These are phyloP conservation scores for Cephalotrichum gorgonifer DNA, from an alignment of 2,329 filamentous ascomycete species.

Conservation along the genomic window DNA sequence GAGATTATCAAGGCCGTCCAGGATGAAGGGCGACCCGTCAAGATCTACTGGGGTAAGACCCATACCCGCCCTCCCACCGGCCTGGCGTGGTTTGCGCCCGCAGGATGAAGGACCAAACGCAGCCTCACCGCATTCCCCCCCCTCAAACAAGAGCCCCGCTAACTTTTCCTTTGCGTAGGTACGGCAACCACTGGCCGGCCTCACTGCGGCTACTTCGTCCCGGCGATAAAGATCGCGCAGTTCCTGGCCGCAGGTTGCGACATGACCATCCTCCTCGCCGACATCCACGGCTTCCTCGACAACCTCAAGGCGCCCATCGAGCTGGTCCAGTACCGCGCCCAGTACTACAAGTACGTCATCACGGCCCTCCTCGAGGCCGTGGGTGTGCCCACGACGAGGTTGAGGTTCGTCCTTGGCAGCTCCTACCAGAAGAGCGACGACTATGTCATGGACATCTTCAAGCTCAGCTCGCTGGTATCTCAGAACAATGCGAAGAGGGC, in stretches of 20 bases:
- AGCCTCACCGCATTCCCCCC: too few relatives aligned
- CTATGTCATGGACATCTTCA: slow-evolving; percentile 86
- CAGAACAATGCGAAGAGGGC: slow-evolving; percentile 83
- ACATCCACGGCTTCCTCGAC: slow-evolving; percentile 69
- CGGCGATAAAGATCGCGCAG: slow-evolving; percentile 82
- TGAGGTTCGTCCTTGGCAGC: slow-evolving; percentile 77
- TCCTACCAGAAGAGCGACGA: slow-evolving; percentile 64
- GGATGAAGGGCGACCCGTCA: slow-evolving; percentile 59
- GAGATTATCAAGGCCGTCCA: slow-evolving; percentile 71
- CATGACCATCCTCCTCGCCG: slow-evolving; percentile 66
- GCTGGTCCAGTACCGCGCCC: slow-evolving; percentile 68
- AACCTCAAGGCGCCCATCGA: slow-evolving; percentile 82
- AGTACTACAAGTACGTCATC: slow-evolving; percentile 76
- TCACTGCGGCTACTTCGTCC: slow-evolving; percentile 83
- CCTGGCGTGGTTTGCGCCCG: too few relatives aligned
- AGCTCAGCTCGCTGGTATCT: slow-evolving; percentile 50
- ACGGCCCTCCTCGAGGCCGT: slow-evolving; percentile 66
- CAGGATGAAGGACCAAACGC: too few relatives aligned
- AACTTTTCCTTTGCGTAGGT: slow-evolving; percentile 25
- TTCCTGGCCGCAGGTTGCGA: slow-evolving; percentile 77
- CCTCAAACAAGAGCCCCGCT: neutral
- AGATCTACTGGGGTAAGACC: slow-evolving; percentile 74
- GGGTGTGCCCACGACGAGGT: slow-evolving; percentile 65
- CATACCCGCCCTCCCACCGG: neutral
- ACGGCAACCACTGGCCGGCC: slow-evolving; percentile 80